phyloP scores from a whole-genome alignment of 805 yeast species.

The Myxozyma lipomycoides region DNA sequence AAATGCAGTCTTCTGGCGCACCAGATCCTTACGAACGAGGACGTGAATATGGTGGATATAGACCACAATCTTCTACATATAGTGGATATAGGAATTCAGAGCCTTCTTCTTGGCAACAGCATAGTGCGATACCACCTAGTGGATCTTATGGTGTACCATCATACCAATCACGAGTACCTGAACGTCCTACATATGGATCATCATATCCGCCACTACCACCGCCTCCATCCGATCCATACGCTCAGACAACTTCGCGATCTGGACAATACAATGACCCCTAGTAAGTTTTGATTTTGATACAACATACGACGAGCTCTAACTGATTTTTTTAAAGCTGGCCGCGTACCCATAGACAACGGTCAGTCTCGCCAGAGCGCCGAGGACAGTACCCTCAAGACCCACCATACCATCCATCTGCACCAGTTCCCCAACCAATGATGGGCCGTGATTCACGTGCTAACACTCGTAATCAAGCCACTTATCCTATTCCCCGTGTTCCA shows the following conservation, averaged over 20 bases:
- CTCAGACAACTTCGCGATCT: slow-evolving; percentile 5
- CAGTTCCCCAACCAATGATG: not conserved
- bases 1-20: not conserved
- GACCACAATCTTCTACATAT: not conserved
- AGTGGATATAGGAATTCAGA: not conserved
- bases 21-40: not conserved
- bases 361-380: slow-evolving; percentile 23
- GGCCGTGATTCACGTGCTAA: slow-evolving; percentile 1
- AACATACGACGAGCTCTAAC: not conserved
- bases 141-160: not conserved
- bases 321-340: slow-evolving; percentile 2
- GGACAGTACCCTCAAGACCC: slow-evolving; percentile 1
- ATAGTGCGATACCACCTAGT: not conserved
- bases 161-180: not conserved
- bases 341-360: slow-evolving; percentile 14
- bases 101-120: not conserved
- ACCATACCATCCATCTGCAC: slow-evolving; percentile 1
- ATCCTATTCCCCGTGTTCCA: not conserved
- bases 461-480: not conserved
- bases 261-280: slow-evolving; percentile 1
- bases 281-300: not conserved
- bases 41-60: not conserved
- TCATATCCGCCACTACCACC: slow-evolving; percentile 2
- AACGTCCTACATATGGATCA: not conserved
- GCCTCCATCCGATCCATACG: slow-evolving; percentile 22